A percentile compares a stretch with the other conserved stretches of the same genome.
Evolutionary conservation across 2,329 filamentous ascomycete species (phyloP).

Genomic region (Curvularia verruculosa): DNA sequence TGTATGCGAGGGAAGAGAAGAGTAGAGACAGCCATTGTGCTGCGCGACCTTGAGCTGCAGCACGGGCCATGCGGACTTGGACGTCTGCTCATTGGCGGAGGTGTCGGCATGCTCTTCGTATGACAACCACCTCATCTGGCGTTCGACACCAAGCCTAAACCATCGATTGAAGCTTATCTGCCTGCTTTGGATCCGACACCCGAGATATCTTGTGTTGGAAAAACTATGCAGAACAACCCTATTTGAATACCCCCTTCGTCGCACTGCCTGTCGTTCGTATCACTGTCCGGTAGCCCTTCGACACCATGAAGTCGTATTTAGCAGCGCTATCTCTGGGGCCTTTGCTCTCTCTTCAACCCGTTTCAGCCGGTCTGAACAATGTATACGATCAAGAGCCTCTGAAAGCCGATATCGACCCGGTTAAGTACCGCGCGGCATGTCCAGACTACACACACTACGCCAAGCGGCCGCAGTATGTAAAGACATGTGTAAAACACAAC

Average conservation of each 20-base stretch:
- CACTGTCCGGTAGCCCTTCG: neutral
- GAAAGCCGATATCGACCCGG: constrained; percentile 36
- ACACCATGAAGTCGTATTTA: constrained; percentile 27
- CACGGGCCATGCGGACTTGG: constrained; percentile 20
- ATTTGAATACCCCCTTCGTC: neutral
- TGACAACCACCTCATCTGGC: constrained; percentile 26
- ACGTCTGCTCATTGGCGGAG: constrained; percentile 23
- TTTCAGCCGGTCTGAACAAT: constrained; percentile 17
- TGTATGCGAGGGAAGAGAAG: neutral
- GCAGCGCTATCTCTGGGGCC: constrained; percentile 18
- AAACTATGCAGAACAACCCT: neutral
- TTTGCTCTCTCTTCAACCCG: constrained; percentile 14
- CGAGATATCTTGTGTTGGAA: neutral
- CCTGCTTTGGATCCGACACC: neutral
- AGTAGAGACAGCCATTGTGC: neutral
- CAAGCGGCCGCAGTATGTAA: constrained; percentile 63
- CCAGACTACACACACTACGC: constrained; percentile 71
- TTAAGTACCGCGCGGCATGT: constrained; percentile 58
- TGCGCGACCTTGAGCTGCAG: constrained; percentile 10
- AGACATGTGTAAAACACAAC: neutral
- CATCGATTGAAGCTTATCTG: constrained; percentile 2
- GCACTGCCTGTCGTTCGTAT: neutral
- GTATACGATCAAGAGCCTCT: constrained; percentile 40
- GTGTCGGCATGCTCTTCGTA: constrained; percentile 12
- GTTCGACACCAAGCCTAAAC: constrained; percentile 7